Conservation (phyloP, 768 basidiomycete genomes). For the Clathrus columnatus region DNA sequence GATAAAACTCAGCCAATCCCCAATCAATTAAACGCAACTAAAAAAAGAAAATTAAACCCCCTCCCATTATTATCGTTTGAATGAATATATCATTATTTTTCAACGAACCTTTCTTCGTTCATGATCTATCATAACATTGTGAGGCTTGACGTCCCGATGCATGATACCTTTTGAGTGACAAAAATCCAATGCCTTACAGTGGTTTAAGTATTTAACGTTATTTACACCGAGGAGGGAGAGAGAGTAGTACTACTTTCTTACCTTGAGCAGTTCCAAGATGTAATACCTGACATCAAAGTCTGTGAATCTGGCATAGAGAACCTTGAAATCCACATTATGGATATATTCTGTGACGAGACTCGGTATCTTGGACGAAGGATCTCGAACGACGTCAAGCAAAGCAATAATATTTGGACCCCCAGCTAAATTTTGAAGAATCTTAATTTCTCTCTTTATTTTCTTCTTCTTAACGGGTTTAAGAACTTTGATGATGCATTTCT, state of each 20-base stretch:
- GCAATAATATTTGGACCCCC: slow-evolving; percentile 94
- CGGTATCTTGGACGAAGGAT: slow-evolving; percentile 93
- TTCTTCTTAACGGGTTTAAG: slow-evolving; percentile 99
- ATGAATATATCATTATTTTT: neutral
- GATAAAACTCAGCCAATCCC: slow-evolving; percentile 98
- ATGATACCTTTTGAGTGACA: slow-evolving; percentile 99
- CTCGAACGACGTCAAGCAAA: slow-evolving; percentile 90
- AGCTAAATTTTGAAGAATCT: slow-evolving; percentile 92
- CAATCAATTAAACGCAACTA: slow-evolving; percentile 96
- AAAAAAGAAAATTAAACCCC: neutral
- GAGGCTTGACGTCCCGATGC: slow-evolving; percentile 97
- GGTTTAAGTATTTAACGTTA: too few species aligned
- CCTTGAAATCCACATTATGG: slow-evolving; percentile 97
- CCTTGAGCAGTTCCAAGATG: slow-evolving; percentile 94
- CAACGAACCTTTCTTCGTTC: slow-evolving; percentile 78
- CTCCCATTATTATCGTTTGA: neutral
- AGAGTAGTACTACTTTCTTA: slow-evolving; percentile 17
- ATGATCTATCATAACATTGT: slow-evolving; percentile 99
- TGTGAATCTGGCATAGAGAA: slow-evolving; percentile 89
- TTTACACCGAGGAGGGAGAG: neutral
- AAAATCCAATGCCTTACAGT: slow-evolving; percentile 79
- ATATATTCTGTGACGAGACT: slow-evolving; percentile 97
- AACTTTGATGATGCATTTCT: slow-evolving; percentile 97
- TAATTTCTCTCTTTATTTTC: slow-evolving; percentile 99
- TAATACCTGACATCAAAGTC: slow-evolving; percentile 95